These are phyloP conservation scores for Venturia effusa DNA, from an alignment of 2,329 filamentous ascomycete genomes.

Conservation along the genomic window DNA sequence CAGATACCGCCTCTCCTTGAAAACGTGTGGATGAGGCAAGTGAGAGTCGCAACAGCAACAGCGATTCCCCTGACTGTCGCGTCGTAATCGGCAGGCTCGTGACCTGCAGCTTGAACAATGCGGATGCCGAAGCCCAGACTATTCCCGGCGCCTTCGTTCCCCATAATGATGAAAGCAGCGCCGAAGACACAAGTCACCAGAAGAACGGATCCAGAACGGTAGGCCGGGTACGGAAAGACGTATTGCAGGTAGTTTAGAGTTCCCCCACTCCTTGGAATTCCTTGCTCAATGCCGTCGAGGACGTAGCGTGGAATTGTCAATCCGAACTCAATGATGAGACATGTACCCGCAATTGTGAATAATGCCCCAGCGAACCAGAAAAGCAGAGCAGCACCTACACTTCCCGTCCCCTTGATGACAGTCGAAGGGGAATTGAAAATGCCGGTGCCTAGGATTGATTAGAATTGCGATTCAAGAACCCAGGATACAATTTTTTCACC, in stretches of 20 bases:
- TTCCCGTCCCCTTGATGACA: slow-evolving; percentile 17
- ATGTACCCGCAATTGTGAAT: slow-evolving; percentile 14
- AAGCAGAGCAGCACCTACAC: slow-evolving; percentile 23
- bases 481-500: not conserved
- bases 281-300: slow-evolving; percentile 15
- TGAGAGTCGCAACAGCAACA: slow-evolving; percentile 31
- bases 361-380: slow-evolving; percentile 25
- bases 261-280: slow-evolving; percentile 16
- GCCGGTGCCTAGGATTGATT: slow-evolving; percentile 12
- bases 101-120: slow-evolving; percentile 24
- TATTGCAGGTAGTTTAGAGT: slow-evolving; percentile 15
- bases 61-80: slow-evolving; percentile 35
- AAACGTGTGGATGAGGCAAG: slow-evolving; percentile 14
- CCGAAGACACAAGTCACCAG: not conserved
- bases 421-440: slow-evolving; percentile 19
- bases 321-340: slow-evolving; percentile 17
- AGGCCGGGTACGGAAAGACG: not conserved
- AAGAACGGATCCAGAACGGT: not conserved
- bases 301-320: slow-evolving; percentile 15
- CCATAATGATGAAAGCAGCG: slow-evolving; percentile 32
- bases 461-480: not conserved
- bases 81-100: not conserved
- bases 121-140: slow-evolving; percentile 32
- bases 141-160: slow-evolving; percentile 41
- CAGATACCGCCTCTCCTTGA: slow-evolving; percentile 17